Conservation (phyloP, 345 rosid genomes). For the Psidium friedrichsthalianum region DNA sequence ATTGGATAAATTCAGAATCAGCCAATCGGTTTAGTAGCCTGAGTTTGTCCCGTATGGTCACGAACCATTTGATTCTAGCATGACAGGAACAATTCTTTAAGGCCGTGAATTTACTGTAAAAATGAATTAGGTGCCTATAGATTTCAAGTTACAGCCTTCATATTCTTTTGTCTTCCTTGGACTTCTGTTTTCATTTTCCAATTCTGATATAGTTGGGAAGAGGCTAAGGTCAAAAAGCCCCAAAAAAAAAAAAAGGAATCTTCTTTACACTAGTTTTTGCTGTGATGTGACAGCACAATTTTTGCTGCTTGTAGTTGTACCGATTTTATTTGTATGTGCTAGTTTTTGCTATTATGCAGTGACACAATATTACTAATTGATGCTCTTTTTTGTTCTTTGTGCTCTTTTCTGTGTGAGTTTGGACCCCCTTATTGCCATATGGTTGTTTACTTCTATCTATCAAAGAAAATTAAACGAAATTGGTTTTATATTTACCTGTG, state of each 20-base stretch:
- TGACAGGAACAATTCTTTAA: not conserved
- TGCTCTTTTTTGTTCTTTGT: not conserved
- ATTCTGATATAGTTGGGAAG: not conserved
- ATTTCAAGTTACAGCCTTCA: not conserved
- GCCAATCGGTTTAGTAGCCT: not conserved
- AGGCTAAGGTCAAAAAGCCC: not conserved
- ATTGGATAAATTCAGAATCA: not conserved
- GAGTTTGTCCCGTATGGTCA: not conserved
- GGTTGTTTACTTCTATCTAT: not conserved
- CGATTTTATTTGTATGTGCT: not conserved
- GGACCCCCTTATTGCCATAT: not conserved
- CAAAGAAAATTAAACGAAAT: not conserved
- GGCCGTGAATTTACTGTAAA: not conserved
- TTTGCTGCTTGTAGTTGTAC: not conserved
- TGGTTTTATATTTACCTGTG: not conserved
- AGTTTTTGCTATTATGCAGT: not conserved
- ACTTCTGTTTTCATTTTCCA: not conserved
- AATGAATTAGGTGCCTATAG: not conserved
- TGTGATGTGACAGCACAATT: not conserved
- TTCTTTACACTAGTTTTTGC: not conserved
- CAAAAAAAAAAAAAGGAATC: not conserved
- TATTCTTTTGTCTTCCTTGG: not conserved
- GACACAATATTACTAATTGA: not conserved
- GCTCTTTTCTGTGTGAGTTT: not conserved
- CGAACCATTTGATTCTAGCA: not conserved